Evolutionary conservation across 331 rosid species (phyloP), one percentile per base, ranked within the genome.

Genomic region (Quercus lobata): DNA sequence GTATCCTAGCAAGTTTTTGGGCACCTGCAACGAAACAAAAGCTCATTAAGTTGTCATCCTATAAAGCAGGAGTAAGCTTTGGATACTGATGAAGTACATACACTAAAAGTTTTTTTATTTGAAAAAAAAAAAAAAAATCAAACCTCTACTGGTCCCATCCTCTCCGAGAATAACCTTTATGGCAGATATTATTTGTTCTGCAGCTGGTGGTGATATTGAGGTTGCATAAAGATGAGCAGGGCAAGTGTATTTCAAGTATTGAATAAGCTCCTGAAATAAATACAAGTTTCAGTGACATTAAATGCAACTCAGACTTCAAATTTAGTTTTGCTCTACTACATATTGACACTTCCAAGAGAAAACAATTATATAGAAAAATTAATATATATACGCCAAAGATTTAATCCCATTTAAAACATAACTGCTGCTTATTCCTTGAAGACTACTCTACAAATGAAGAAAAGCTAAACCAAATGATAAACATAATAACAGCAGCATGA

Each of bases 101-200:
- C 54, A n/a, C 30, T 1, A 65, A 35, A 21, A 19, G 7, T 2
- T 27, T 27, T 27, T 27, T 27, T 27, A 27, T 56, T 21, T n/a
- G n/a, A n/a, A n/a, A 3, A 44, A 15, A 34, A 16, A 60, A 55
- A 7, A 24, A 41, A 17, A 52, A 17, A 52, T 11, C 65, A 73
- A 69, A 92, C 97, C 98, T 92, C 98, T 89, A 55, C 80, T 90
- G 41, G 96, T 87, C 76, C 98, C 98, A 88, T 94, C 98, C 91
- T 92, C 94, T 82, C 98, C 98, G 9, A 94, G 97, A 84, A 94
- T 65, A 75, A 92, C 98, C 81, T 76, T 88, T 21, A 92, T 79
- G 71, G 96, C 65, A 52, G 97, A 92, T 66, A 92, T 89, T 78
- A 91, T 92, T 86, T 91, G 94, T 72, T 92, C 89, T 34, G 94